Evolutionary conservation across 352 stramenopile species (phyloP).

Genomic region (Globisporangium viniferum): DNA sequence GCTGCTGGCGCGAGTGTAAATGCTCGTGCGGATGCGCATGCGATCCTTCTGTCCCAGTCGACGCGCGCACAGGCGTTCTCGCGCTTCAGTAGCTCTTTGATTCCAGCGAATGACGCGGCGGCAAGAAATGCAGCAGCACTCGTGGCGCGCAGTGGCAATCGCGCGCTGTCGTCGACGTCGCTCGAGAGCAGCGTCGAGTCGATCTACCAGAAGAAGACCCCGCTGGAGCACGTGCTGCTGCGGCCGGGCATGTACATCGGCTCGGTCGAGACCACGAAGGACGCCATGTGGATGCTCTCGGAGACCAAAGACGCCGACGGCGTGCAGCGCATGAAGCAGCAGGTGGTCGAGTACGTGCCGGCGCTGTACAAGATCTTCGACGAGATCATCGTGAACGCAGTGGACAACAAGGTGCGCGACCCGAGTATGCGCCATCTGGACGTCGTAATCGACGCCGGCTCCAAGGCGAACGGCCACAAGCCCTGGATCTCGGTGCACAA

Average conservation of each 20-base stretch:
- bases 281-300: constrained; percentile 78
- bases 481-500: constrained; percentile 97
- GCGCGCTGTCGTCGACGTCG: constrained; percentile 24
- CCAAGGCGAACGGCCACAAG: constrained; percentile 48
- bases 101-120: neutral
- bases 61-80: neutral
- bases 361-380: constrained; percentile 99
- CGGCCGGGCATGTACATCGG: constrained; percentile 91
- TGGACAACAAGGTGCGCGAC: constrained; percentile 93
- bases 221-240: constrained; percentile 88
- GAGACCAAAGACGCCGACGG: constrained; percentile 27
- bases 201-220: constrained; percentile 90
- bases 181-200: constrained; percentile 56
- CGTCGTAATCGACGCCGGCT: constrained; percentile 63
- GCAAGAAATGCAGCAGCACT: neutral
- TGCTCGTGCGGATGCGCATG: neutral
- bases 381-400: constrained; percentile 99
- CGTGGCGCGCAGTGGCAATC: neutral
- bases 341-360: constrained; percentile 75
- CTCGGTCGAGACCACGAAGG: constrained; percentile 72
- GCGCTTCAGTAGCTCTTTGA: neutral
- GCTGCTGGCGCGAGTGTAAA: neutral
- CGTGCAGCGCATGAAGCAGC: constrained; percentile 59
- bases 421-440: constrained; percentile 72
- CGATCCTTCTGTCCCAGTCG: neutral